Evolutionary conservation across 805 yeast species (phyloP).

Genomic region (Dipodascopsis uninucleata): DNA sequence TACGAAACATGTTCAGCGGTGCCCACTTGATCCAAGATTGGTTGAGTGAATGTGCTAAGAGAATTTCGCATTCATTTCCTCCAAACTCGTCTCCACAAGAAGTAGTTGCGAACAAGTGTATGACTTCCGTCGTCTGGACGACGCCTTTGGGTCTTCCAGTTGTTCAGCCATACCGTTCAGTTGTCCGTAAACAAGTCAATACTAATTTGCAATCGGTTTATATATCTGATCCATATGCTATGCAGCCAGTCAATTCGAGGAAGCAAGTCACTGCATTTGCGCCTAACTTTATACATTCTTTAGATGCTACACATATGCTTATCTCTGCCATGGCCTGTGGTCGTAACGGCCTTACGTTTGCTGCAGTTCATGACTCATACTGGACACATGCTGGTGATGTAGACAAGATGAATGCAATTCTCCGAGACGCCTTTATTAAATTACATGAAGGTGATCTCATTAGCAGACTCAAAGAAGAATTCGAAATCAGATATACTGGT

Average conservation of each 20-base stretch:
- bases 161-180: constrained; percentile 90
- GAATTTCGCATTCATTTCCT: constrained; percentile 73
- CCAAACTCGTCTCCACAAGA: constrained; percentile 33
- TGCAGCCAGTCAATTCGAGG: constrained; percentile 77
- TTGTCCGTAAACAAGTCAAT: constrained; percentile 58
- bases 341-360: constrained; percentile 63
- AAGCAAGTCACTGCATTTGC: constrained; percentile 93
- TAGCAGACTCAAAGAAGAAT: constrained; percentile 67
- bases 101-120: constrained; percentile 45
- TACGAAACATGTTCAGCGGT: constrained; percentile 79
- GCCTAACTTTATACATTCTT: constrained; percentile 89
- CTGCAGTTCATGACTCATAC: constrained; percentile 95
- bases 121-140: constrained; percentile 95
- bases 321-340: constrained; percentile 79
- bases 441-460: constrained; percentile 74
- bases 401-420: constrained; percentile 59
- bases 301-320: constrained; percentile 96
- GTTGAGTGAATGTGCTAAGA: constrained; percentile 81
- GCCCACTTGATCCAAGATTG: constrained; percentile 96
- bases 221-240: constrained; percentile 81
- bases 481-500: constrained; percentile 72
- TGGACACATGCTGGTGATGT: constrained; percentile 96
- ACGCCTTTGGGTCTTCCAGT: constrained; percentile 93
- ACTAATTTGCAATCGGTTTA: constrained; percentile 86
- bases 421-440: constrained; percentile 75